Evolutionary conservation across 345 rosid genomes (phyloP), one percentile per base, ranked within the genome.

Genomic region (Arabidopsis arenosa): DNA sequence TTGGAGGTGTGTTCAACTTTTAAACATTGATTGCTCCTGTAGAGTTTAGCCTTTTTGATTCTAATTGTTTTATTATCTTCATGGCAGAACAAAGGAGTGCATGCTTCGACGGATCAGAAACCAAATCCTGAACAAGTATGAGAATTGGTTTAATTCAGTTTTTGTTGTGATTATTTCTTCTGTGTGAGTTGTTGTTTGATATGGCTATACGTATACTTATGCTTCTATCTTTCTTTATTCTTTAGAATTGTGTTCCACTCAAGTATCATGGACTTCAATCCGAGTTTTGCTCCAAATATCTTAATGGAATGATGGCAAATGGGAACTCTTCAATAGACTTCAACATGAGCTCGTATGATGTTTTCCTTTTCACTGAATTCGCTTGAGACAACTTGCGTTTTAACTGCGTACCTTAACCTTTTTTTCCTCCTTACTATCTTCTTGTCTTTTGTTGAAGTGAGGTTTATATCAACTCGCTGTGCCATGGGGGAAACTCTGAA

Each of bases 191-290:
- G 32, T 17, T 65, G 58, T 51, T 33, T 15, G 60, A 62, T 73
- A 62, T 63, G 10, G 52, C 45, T 68, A 18, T 18, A 5, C 9
- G n/a, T 57, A 39, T 52, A 7, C 56, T 75, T 39, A 32, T 76
- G 53, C 5, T 41, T 32, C 18, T 15, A 36, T 57, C 58, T 74
- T 63, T 36, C 68, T 51, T 68, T 56, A 41, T 69, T 72, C 79
- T 57, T 28, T 83, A 93, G 96, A 54, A 53, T 30, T 93, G 97
- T 96, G 75, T 89, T 77, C 63, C 85, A 2, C 87, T 89, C 74
- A 87, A 87, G 84, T 93, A 85, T 77, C 94, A 89, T 75, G 85
- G 89, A 69, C 83, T 84, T n/a, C 86, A 81, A 71, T 88, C 86
- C 68, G 96, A 91, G 57, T 74, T 76, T 32, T 85, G 89, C 64